Conservation (phyloP, 73 alveolate species). For the Paramecium biaurelia region DNA sequence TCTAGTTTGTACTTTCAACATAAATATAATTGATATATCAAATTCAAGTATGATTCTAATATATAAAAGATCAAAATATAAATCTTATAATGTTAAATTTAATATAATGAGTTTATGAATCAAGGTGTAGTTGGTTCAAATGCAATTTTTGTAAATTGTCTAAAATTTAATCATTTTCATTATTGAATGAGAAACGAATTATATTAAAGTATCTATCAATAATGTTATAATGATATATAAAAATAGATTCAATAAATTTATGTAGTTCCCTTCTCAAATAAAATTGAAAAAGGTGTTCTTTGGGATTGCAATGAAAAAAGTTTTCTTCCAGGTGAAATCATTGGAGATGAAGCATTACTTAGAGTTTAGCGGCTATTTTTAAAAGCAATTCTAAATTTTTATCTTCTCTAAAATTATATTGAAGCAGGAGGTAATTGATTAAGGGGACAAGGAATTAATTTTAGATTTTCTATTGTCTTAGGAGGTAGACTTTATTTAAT, state of each 20-base stretch:
- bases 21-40: not conserved
- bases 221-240: not conserved
- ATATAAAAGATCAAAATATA: not conserved
- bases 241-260: not conserved
- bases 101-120: not conserved
- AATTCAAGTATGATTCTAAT: not conserved
- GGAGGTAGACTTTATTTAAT: not conserved
- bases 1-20: not conserved
- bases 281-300: not conserved
- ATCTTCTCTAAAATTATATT: not conserved
- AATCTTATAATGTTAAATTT: not conserved
- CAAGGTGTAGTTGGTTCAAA: not conserved
- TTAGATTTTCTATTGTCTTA: not conserved
- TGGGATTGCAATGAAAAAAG: not conserved
- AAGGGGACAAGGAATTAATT: not conserved
- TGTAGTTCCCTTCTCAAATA: not conserved
- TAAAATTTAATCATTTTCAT: not conserved
- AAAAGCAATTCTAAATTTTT: not conserved
- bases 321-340: not conserved
- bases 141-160: not conserved
- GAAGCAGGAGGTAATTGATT: not conserved
- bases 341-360: not conserved
- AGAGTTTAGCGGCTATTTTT: not conserved
- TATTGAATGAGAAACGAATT: not conserved
- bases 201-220: not conserved